Conservation (phyloP, 1,284 basidiomycete species). For the Cryptococcus hybrid region DNA sequence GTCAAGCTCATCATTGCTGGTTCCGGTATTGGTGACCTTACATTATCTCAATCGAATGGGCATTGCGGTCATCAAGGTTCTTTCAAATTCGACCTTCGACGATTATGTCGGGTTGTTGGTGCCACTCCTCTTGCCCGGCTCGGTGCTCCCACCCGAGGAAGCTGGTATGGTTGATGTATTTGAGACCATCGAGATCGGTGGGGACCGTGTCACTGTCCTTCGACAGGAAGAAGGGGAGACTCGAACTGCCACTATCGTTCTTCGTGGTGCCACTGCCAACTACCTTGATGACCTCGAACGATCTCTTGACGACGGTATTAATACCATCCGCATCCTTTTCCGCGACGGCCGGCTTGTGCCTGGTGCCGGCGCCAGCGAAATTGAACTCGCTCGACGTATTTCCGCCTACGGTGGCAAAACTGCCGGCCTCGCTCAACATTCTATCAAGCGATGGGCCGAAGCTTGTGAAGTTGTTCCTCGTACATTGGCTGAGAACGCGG, state of each 20-base stretch:
- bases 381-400: slow-evolving; percentile 82
- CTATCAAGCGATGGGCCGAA: slow-evolving; percentile 83
- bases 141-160: slow-evolving; percentile 92
- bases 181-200: slow-evolving; percentile 94
- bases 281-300: slow-evolving; percentile 93
- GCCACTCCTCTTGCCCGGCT: slow-evolving; percentile 95
- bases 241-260: slow-evolving; percentile 86
- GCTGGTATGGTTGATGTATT: slow-evolving; percentile 91
- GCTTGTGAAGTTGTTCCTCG: slow-evolving; percentile 91
- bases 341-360: slow-evolving; percentile 89
- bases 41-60: slow-evolving; percentile 94
- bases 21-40: slow-evolving; percentile 87
- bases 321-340: slow-evolving; percentile 90
- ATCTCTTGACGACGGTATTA: slow-evolving; percentile 95
- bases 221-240: slow-evolving; percentile 76
- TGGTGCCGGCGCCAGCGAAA: slow-evolving; percentile 91
- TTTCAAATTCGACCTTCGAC: slow-evolving; percentile 98
- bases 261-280: slow-evolving; percentile 95
- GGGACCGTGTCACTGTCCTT: slow-evolving; percentile 95
- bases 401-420: slow-evolving; percentile 84
- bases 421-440: slow-evolving; percentile 90
- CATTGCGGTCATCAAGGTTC: slow-evolving; percentile 94
- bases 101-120: slow-evolving; percentile 90
- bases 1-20: slow-evolving; percentile 93
- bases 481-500: slow-evolving; percentile 95